Evolutionary conservation across 202 grass and related monocot species (phyloP), one percentile per base, ranked within the genome.

Genomic region (Dendrocalamus latiflorus): DNA sequence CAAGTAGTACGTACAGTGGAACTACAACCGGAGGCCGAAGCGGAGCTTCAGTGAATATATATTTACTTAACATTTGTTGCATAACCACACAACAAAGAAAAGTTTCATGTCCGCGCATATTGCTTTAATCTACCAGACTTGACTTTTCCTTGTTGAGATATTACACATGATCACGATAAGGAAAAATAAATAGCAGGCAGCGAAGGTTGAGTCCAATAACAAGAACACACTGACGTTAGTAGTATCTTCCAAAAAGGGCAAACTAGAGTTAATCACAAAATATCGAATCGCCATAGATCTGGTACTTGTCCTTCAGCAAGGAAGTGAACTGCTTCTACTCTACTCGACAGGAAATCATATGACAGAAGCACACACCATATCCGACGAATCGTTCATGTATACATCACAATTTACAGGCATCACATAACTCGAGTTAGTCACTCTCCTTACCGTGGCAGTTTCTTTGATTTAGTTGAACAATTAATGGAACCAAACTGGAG

Each of bases 371-470:
- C 33, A 45, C 39, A n/a, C n/a, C 25, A 9, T 59, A 28, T 63
- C 38, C 0, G 36, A 71, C 30, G 14, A 69, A 75, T 14, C 5
- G 28, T 47, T 77, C 57, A 8, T 72, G 47, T 78, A 63, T 33
- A 68, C 14, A 54, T 15, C 49, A 74, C 53, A 86, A 83, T 86
- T 75, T 86, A 86, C 78, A 86, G 65, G 83, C 13, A 62, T 42
- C 16, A 11, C 26, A 42, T 34, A n/a, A n/a, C 25, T 70, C 59
- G 44, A 75, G 51, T 22, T 56, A 72, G 54, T 44, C 18, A 59
- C 30, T 39, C 28, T 30, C n/a, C n/a, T 22, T 64, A 71, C n/a
- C 1, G 13, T 73, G 17, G 34, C 20, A 60, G 42, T 25, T 74
- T 76, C 64, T 34, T 16, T 43, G n/a, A 34, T 69, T 51, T 9